Conservation (phyloP, 805 yeast species). For the Teunomyces funiuensis region DNA sequence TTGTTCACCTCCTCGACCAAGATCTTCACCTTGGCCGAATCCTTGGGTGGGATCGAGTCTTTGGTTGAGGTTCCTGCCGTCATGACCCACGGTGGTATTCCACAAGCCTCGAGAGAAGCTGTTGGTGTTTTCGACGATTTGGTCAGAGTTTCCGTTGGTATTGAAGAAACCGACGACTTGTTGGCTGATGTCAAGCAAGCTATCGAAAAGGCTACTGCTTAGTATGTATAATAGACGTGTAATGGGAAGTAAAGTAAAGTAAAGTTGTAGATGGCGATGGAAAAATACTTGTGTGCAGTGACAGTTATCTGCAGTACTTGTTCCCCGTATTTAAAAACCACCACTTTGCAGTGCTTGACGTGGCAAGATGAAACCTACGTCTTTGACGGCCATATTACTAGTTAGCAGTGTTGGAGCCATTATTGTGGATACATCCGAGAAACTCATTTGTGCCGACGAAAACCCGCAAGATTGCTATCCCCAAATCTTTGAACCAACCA, state of each 20-base stretch:
- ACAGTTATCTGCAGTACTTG: too few species aligned
- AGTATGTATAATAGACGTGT: slow-evolving; percentile 5
- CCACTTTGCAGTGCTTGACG: too few species aligned
- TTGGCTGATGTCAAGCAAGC: slow-evolving; percentile 56
- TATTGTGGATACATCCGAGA: slow-evolving; percentile 9
- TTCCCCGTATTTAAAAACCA: too few species aligned
- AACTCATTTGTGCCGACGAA: slow-evolving; percentile 41
- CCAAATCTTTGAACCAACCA: slow-evolving; percentile 56
- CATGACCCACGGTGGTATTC: slow-evolving; percentile 92
- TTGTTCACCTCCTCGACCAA: slow-evolving; percentile 71
- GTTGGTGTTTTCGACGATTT: slow-evolving; percentile 81
- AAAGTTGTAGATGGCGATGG: too few species aligned
- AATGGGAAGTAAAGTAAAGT: too few species aligned
- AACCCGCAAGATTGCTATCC: slow-evolving; percentile 61
- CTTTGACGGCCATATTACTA: neutral
- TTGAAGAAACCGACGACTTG: slow-evolving; percentile 32
- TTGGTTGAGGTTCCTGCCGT: slow-evolving; percentile 84
- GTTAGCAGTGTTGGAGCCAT: slow-evolving; percentile 3
- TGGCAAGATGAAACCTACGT: neutral
- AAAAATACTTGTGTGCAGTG: slow-evolving; percentile 1
- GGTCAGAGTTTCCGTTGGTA: slow-evolving; percentile 50
- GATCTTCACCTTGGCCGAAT: slow-evolving; percentile 83
- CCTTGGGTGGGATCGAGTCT: slow-evolving; percentile 87
- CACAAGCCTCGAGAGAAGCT: slow-evolving; percentile 71
- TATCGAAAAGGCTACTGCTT: slow-evolving; percentile 34